Conservation (phyloP, 768 basidiomycete genomes). For the Termitomyces sp. region DNA sequence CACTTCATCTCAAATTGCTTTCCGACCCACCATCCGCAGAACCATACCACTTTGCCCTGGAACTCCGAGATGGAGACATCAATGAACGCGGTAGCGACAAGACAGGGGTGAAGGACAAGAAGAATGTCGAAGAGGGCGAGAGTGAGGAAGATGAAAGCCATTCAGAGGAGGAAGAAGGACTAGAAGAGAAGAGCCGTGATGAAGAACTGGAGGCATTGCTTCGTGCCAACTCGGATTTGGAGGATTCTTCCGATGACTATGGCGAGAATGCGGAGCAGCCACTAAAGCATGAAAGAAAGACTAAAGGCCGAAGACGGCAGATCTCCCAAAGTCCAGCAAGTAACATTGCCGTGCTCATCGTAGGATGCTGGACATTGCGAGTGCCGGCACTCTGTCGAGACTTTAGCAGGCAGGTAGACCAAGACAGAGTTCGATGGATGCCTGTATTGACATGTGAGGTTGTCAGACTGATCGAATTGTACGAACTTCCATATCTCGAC, state of each 20-base stretch:
- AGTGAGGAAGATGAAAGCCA: conserved; percentile 11
- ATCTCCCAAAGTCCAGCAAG: conserved; percentile 35
- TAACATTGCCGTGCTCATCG: conserved; percentile 62
- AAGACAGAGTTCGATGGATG: neutral
- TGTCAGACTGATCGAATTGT: conserved; percentile 65
- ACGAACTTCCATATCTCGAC: conserved; percentile 80
- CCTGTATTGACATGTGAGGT: conserved; percentile 8
- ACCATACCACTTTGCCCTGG: conserved; percentile 45
- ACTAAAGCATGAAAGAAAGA: conserved; percentile 9
- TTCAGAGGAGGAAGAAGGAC: conserved; percentile 1
- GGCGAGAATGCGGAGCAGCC: conserved; percentile 9
- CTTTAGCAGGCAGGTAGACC: conserved; percentile 53
- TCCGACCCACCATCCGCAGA: conserved; percentile 58
- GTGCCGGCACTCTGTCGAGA: conserved; percentile 75
- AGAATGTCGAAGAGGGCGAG: conserved; percentile 10
- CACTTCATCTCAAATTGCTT: conserved; percentile 60
- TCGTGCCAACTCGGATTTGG: conserved; percentile 36
- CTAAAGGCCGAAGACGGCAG: conserved; percentile 15
- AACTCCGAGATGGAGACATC: conserved; percentile 13
- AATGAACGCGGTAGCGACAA: neutral
- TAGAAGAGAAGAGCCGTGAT: conserved; percentile 11
- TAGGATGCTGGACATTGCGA: conserved; percentile 78
- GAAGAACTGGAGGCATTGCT: conserved; percentile 40
- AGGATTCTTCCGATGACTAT: conserved; percentile 26
- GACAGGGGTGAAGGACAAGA: neutral